These are phyloP conservation scores for Gymnopilus junonius DNA, from an alignment of 768 basidiomycete species.

Conservation along the genomic window DNA sequence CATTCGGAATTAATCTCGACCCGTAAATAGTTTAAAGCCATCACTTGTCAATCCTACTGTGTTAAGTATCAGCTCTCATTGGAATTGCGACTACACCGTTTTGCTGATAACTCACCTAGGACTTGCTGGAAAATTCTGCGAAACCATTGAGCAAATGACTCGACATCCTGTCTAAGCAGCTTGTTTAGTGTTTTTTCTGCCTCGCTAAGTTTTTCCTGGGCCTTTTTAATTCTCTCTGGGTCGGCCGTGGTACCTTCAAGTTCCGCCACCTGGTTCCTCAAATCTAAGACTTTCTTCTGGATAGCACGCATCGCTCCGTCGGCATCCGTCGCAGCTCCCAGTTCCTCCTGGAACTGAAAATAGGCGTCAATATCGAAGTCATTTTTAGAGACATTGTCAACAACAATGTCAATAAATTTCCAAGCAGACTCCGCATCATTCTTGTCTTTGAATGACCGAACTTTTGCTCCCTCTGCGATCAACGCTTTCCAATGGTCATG, in stretches of 20 bases:
- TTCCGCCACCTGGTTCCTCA: slow-evolving; percentile 4
- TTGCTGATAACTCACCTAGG: not conserved
- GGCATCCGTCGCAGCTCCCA: slow-evolving; percentile 13
- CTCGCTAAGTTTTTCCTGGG: not conserved
- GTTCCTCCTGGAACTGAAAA: slow-evolving; percentile 16
- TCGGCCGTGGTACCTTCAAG: not conserved
- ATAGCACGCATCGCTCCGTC: slow-evolving; percentile 14
- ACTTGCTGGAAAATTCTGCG: not conserved
- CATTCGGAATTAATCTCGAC: too few species aligned
- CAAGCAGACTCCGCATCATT: not conserved
- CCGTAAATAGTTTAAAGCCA: too few species aligned
- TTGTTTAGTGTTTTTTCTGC: not conserved
- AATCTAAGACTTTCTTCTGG: slow-evolving; percentile 10
- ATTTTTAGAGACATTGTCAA: not conserved
- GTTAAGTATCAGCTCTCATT: too few species aligned
- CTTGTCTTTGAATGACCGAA: not conserved
- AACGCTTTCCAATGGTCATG: slow-evolving; percentile 45
- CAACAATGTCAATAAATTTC: not conserved
- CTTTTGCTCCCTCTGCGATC: not conserved
- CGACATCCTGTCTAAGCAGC: not conserved
- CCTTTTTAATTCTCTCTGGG: not conserved
- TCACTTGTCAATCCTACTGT: too few species aligned
- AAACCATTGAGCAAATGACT: not conserved
- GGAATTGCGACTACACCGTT: too few species aligned
- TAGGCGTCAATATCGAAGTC: not conserved